These are phyloP conservation scores for Globisporangium canariense DNA, from an alignment of 352 stramenopile genomes.

Conservation along the genomic window DNA sequence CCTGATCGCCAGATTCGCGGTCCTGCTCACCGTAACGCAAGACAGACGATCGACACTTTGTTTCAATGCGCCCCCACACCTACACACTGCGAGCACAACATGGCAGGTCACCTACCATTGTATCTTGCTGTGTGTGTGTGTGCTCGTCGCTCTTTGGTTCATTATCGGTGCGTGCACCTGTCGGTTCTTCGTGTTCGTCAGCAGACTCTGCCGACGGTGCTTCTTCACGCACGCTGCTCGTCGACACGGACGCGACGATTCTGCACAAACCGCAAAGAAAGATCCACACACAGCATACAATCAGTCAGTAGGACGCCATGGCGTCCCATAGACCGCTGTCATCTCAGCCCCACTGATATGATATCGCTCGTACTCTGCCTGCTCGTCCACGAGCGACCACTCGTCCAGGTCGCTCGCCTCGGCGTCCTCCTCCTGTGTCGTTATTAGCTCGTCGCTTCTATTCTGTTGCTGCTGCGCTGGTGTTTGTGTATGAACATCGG, in stretches of 20 bases:
- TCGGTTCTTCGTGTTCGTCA: background rate
- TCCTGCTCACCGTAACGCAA: background rate
- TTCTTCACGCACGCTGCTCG: conserved; percentile 8
- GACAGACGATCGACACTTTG: background rate
- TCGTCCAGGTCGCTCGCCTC: conserved; percentile 34
- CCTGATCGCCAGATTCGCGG: background rate
- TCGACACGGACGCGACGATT: conserved; percentile 37
- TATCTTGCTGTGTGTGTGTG: conserved; percentile 6
- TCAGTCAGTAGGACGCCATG: background rate
- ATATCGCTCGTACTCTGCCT: conserved; percentile 45
- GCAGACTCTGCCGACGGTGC: background rate
- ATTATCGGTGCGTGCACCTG: background rate
- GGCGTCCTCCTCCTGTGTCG: background rate
- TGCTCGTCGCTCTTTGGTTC: background rate
- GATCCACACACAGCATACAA: background rate
- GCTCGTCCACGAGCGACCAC: conserved; percentile 68
- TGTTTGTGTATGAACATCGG: background rate
- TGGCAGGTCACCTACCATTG: background rate
- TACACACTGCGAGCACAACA: background rate
- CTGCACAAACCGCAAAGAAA: conserved; percentile 19
- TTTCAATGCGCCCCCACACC: background rate
- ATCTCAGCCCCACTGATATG: background rate
- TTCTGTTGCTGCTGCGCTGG: background rate
- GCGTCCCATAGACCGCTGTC: background rate
- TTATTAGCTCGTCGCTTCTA: background rate